phyloP scores from a whole-genome alignment of 176 grass and related monocot species.

The Musa acuminata region DNA sequence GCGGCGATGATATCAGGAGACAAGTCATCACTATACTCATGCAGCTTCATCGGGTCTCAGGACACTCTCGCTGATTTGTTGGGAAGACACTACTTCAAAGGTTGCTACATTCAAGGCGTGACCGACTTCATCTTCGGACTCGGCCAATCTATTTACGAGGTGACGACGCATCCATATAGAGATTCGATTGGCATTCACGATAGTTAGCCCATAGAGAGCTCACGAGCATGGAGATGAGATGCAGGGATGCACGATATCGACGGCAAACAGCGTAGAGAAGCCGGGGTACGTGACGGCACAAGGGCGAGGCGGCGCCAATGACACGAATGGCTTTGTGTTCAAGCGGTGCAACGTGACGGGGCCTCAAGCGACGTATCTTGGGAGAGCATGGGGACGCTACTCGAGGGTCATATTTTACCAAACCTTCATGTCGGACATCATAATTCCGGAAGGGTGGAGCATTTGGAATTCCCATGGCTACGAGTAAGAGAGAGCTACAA shows the following conservation, averaged over 20 bases:
- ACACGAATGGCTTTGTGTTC: neutral
- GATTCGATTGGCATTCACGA: too few relatives aligned
- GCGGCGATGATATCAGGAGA: constrained; percentile 45
- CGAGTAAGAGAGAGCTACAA: constrained; percentile 12
- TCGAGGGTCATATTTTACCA: neutral
- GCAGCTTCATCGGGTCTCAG: constrained; percentile 50
- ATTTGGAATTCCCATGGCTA: constrained; percentile 37
- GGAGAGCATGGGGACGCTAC: neutral
- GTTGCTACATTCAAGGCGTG: constrained; percentile 46
- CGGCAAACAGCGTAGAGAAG: neutral
- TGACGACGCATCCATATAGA: too few relatives aligned
- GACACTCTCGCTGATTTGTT: constrained; percentile 50
- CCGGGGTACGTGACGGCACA: neutral
- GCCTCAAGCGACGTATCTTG: neutral
- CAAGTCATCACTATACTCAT: constrained; percentile 45
- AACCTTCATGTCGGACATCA: constrained; percentile 41
- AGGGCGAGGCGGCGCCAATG: neutral
- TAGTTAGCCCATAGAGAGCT: too few relatives aligned
- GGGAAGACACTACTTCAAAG: constrained; percentile 64
- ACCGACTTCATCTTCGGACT: constrained; percentile 72
- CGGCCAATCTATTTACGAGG: constrained; percentile 37
- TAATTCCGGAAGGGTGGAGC: constrained; percentile 46
- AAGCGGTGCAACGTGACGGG: neutral
- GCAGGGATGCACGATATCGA: neutral
- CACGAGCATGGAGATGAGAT: neutral